Evolutionary conservation across 2,329 filamentous ascomycete genomes (phyloP), one percentile per base, ranked within the genome.

Genomic region (Dryadomyces quercus-mongolicae): DNA sequence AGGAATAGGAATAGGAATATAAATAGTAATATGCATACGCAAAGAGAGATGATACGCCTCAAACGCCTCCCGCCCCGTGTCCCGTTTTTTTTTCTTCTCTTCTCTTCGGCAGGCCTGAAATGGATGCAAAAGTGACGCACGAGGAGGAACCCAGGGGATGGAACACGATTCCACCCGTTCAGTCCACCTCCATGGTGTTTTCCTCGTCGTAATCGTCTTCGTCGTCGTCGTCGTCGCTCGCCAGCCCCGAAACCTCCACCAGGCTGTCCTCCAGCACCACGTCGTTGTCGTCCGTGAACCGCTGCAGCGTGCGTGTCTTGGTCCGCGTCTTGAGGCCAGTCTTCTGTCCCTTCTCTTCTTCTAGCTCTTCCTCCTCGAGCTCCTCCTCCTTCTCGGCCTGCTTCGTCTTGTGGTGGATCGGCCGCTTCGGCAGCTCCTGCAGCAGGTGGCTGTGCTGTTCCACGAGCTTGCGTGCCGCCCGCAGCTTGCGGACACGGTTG

Each of bases 381-480:
- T 54, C 55, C 38, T 52, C 53, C 44, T 54, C 53, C 44, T 31
- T 13, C 21, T 31, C 46, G 13, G 51, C 52, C 25, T 51, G 51
- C 47, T 51, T 49, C 62, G 81, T 74, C 69, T 87, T 74, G 47
- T 38, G 18, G 43, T 46, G 43, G 42, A 52, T 51, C 13, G 53
- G 49, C 54, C 58, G 58, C 56, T 59, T 58, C 12, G 57, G 58
- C 57, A 54, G 56, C 52, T 60, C 80, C 62, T 88, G 89, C 64
- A 98, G 80, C 69, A 98, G 78, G 73, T 98, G 93, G 75, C 90
- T 84, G 72, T 95, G 92, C 75, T 93, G 83, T 62, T 84, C 85
- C 52, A 98, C 91, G 61, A 97, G 78, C 76, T 92, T 93, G 69
- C 88, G 77, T 66, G 95, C 88, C 59, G 79, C 75, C 64, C 84